phyloP scores from a whole-genome alignment of 345 rosid genomes.

The Populus nigra region DNA sequence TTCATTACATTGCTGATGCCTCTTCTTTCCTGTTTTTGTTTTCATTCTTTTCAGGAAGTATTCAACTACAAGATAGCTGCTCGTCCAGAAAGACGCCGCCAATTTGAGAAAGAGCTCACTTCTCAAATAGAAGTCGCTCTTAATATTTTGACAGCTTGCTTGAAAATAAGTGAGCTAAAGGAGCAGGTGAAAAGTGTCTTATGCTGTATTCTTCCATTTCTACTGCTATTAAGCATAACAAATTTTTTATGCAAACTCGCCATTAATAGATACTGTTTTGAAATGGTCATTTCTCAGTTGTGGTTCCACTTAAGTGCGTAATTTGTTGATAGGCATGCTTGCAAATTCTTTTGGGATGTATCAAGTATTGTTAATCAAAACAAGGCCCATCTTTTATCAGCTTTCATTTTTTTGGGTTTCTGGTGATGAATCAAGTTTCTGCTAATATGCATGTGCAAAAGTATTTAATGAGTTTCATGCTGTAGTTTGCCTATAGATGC shows the following conservation, averaged over 20 bases:
- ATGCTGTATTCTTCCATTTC: background rate
- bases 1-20: background rate
- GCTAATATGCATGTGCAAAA: background rate
- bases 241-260: background rate
- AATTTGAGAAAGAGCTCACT: slow-evolving; percentile 85
- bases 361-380: background rate
- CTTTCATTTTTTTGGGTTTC: background rate
- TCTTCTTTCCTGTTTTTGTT: slow-evolving; percentile 12
- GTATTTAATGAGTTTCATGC: background rate
- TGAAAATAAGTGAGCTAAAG: slow-evolving; percentile 69
- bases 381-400: background rate
- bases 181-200: slow-evolving; percentile 66
- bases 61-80: slow-evolving; percentile 98
- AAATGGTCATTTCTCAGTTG: background rate
- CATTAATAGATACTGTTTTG: background rate
- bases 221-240: background rate
- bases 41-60: slow-evolving; percentile 58
- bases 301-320: background rate
- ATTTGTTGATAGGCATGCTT: background rate
- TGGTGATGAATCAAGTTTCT: background rate
- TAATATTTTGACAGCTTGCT: slow-evolving; percentile 74
- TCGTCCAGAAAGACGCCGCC: slow-evolving; percentile 94
- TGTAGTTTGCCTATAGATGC: background rate
- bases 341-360: background rate
- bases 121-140: slow-evolving; percentile 83